phyloP scores from a whole-genome alignment of 257 asterid species.

The Solanum raphanifolium region DNA sequence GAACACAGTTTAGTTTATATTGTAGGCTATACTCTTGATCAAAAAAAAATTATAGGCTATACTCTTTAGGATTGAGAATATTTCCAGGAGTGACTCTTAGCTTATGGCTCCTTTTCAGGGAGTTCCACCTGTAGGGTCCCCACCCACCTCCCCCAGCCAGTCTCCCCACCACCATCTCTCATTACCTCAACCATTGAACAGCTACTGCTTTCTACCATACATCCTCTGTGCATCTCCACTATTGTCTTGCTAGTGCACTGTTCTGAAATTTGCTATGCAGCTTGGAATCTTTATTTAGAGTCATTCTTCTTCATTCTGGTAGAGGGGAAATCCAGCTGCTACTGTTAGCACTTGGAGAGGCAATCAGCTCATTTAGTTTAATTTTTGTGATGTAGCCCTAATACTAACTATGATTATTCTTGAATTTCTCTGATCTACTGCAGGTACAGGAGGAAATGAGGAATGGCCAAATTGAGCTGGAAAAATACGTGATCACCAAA shows the following conservation, averaged over 20 bases:
- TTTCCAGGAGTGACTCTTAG: not conserved
- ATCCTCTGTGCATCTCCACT: not conserved
- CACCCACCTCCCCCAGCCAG: not conserved
- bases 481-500: slow-evolving; percentile 84
- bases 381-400: not conserved
- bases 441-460: slow-evolving; percentile 94
- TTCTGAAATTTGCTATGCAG: not conserved
- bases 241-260: not conserved
- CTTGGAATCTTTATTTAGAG: not conserved
- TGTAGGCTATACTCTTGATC: not conserved
- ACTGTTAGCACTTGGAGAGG: not conserved
- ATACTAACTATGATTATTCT: not conserved
- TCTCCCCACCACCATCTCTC: not conserved
- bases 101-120: not conserved
- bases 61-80: not conserved
- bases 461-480: slow-evolving; percentile 74
- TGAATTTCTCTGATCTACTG: not conserved
- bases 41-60: not conserved
- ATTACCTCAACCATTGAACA: not conserved
- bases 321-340: not conserved
- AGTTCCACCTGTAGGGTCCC: not conserved
- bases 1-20: not conserved
- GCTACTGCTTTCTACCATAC: not conserved
- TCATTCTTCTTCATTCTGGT: not conserved
- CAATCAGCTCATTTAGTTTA: not conserved